Percentiles rank a stretch among this genome's conserved stretches.
Evolutionary conservation across 139 green algal species (phyloP).

Genomic region (Volvox africanus): DNA sequence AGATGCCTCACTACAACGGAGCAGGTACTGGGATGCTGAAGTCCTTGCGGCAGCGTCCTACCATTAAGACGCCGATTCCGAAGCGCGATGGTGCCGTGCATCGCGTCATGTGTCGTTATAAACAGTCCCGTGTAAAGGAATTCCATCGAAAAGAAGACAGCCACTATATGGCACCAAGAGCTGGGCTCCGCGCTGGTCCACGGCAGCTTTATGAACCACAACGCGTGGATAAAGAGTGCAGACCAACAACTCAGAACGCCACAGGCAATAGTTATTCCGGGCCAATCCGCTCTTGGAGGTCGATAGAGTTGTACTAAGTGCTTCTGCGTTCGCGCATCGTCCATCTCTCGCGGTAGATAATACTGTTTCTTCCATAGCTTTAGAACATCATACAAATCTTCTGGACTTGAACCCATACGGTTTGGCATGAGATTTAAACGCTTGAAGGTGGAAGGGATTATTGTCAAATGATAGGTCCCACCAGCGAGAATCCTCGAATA

Average conservation of each 20-base stretch:
- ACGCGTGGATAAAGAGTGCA: constrained; percentile 54
- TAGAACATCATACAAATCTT: neutral
- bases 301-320: constrained; percentile 41
- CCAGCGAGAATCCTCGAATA: too few relatives aligned
- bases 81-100: constrained; percentile 64
- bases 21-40: too few relatives aligned
- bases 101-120: constrained; percentile 71
- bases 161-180: constrained; percentile 43
- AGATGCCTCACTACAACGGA: too few relatives aligned
- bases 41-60: too few relatives aligned
- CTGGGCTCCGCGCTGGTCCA: constrained; percentile 5
- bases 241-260: constrained; percentile 55
- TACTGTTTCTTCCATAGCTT: constrained; percentile 47
- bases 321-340: neutral
- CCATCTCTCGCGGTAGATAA: constrained; percentile 43
- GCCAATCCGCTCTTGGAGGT: constrained; percentile 50
- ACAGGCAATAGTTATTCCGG: constrained; percentile 49
- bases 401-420: neutral
- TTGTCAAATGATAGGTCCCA: neutral
- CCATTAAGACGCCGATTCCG: constrained; percentile 59
- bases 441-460: neutral
- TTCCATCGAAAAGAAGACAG: constrained; percentile 59
- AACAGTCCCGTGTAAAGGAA: constrained; percentile 67
- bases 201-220: constrained; percentile 51
- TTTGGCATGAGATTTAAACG: neutral